Evolutionary conservation across 352 stramenopile species (phyloP), one percentile per base, ranked within the genome.

Genomic region (Globisporangium sylvaticum): DNA sequence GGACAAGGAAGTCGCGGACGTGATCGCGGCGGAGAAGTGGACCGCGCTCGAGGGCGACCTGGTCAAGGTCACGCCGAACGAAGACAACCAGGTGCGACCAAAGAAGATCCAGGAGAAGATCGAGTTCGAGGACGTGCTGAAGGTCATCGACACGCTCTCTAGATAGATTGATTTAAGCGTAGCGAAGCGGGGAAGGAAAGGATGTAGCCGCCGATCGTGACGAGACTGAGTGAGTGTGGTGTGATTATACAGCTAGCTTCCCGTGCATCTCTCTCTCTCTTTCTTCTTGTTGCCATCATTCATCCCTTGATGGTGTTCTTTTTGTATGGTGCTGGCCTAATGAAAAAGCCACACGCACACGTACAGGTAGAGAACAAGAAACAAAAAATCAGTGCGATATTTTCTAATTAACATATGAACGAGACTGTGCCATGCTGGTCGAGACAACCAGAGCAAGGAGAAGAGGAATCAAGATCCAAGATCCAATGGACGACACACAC

Each of bases 91-190:
- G 73, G 88, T 94, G 78, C 88, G 88, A 75, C 86, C 84, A 50
- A 92, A 90, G 73, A 94, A 94, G 75, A 74, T 96, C 53, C 86
- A 93, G 75, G 88, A 96, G 73, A 90, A 87, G 73, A 90, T 96
- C 64, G 78, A 89, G 73, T 89, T 92, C 68, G 81, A 92, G 52
- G 88, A 96, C 72, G 74, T 96, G 56, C 72, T 94, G 62, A 91
- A 96, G 80, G 84, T 90, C 76, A 91, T 96, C 64, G 75, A 92
- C 72, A 90, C 81, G 62, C 79, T 96, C 70, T 94, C 84, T 76
- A 90, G 79, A 90, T 95, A 93, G 81, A 83, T 86, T 50, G 44
- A 54, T 64, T 62, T 54, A 44, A 50, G 25, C 59, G 44, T 48
- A 58, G 29, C 22, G n/a, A 58, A 31, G 58, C 20, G 15, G 10